Conservation (phyloP, 192 early-diverging fungal species). For the Coemansia sp. region DNA sequence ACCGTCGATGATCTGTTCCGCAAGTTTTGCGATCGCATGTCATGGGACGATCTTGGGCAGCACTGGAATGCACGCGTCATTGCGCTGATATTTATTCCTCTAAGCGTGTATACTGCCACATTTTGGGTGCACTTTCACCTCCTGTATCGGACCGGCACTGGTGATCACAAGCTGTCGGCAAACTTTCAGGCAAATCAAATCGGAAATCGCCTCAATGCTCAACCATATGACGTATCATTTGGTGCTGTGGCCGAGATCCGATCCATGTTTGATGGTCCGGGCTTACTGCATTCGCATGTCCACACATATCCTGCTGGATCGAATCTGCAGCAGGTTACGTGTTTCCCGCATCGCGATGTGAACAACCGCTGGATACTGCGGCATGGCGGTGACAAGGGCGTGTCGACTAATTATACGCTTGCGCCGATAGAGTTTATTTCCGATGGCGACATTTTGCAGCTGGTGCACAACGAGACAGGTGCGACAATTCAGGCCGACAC, state of each 20-base stretch:
- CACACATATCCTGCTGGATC: slow-evolving; percentile 61
- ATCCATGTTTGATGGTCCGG: slow-evolving; percentile 18
- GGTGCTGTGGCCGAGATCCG: slow-evolving; percentile 21
- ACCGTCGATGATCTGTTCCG: slow-evolving; percentile 88
- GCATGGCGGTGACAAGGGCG: slow-evolving; percentile 30
- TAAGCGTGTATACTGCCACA: slow-evolving; percentile 75
- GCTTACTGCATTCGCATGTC: slow-evolving; percentile 59
- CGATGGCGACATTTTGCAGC: slow-evolving; percentile 72
- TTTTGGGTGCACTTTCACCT: slow-evolving; percentile 90
- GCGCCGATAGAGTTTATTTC: slow-evolving; percentile 47
- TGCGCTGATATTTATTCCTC: slow-evolving; percentile 78
- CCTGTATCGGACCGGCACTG: slow-evolving; percentile 78
- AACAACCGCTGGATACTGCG: slow-evolving; percentile 68
- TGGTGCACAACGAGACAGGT: slow-evolving; percentile 61
- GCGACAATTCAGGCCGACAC: slow-evolving; percentile 64
- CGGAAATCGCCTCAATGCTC: slow-evolving; percentile 66
- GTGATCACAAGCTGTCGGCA: slow-evolving; percentile 88
- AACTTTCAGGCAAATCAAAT: slow-evolving; percentile 78
- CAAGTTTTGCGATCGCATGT: slow-evolving; percentile 63
- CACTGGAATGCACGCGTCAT: slow-evolving; percentile 85
- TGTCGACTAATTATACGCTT: slow-evolving; percentile 19
- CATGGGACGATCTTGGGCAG: slow-evolving; percentile 48
- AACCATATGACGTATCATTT: slow-evolving; percentile 23
- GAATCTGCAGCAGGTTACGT: slow-evolving; percentile 82
- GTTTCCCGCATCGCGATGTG: slow-evolving; percentile 70